Evolutionary conservation across 305 asterid genomes (phyloP).

Genomic region (Caryopteris hybrid): DNA sequence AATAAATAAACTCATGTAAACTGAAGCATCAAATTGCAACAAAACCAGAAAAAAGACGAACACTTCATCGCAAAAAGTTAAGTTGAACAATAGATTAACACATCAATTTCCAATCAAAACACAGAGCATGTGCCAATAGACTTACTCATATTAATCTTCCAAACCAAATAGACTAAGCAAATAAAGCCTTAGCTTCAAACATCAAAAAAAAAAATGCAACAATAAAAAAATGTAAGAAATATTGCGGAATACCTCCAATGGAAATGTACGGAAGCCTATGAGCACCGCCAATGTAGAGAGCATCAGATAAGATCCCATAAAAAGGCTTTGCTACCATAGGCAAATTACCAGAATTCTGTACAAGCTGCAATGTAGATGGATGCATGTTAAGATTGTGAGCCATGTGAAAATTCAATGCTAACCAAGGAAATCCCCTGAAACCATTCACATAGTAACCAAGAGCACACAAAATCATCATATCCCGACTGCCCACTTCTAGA

Average conservation of each 20-base stretch:
- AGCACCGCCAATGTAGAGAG: slow-evolving; percentile 71
- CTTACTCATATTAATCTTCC: too few species aligned
- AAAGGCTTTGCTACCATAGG: slow-evolving; percentile 90
- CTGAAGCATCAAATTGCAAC: background rate
- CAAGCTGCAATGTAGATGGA: slow-evolving; percentile 74
- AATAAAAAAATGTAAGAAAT: slow-evolving; percentile 5
- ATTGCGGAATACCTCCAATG: slow-evolving; percentile 55
- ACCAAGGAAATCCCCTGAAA: slow-evolving; percentile 87
- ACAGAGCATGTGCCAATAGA: background rate
- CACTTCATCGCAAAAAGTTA: background rate
- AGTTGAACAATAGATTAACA: background rate
- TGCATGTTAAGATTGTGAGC: slow-evolving; percentile 55
- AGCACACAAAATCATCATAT: slow-evolving; percentile 66
- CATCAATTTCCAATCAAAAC: background rate
- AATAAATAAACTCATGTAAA: background rate
- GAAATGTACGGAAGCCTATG: slow-evolving; percentile 79
- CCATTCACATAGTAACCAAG: slow-evolving; percentile 85
- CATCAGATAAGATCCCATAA: slow-evolving; percentile 87
- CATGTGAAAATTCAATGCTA: slow-evolving; percentile 80
- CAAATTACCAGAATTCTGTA: slow-evolving; percentile 60
- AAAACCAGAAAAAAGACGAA: background rate
- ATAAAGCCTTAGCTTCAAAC: too few species aligned
- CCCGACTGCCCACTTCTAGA: slow-evolving; percentile 34
- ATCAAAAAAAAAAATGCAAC: background rate
- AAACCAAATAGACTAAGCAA: too few species aligned